Conservation (phyloP, 495 filamentous ascomycete species). For the Amorphotheca resinae region DNA sequence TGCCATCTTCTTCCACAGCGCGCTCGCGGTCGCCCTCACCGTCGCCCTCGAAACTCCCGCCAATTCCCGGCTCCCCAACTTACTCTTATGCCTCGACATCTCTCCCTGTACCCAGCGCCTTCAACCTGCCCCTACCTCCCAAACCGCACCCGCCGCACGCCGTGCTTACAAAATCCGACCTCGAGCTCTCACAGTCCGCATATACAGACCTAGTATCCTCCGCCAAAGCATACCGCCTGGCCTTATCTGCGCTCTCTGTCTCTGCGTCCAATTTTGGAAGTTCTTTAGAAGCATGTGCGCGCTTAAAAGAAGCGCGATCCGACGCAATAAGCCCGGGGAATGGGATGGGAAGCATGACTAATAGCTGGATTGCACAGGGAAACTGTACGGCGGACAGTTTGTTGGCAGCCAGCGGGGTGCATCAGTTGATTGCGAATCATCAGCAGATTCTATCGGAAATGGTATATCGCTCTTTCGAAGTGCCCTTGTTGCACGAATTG, state of each 20-base stretch:
- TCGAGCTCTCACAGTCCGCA: slow-evolving; percentile 43
- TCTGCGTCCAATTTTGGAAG: slow-evolving; percentile 47
- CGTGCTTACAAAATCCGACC: slow-evolving; percentile 46
- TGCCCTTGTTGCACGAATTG: slow-evolving; percentile 50
- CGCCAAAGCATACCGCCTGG: slow-evolving; percentile 46
- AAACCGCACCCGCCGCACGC: slow-evolving; percentile 40
- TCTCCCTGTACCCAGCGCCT: slow-evolving; percentile 37
- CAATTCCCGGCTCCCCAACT: slow-evolving; percentile 44
- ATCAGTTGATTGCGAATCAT: slow-evolving; percentile 53
- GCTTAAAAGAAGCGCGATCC: slow-evolving; percentile 46
- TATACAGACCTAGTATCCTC: slow-evolving; percentile 46
- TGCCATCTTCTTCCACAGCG: slow-evolving; percentile 1
- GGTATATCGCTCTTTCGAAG: slow-evolving; percentile 52
- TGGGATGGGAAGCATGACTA: slow-evolving; percentile 25
- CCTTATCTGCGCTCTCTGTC: slow-evolving; percentile 41
- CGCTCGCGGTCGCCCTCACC: slow-evolving; percentile 28
- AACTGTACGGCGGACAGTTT: slow-evolving; percentile 47
- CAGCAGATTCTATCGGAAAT: slow-evolving; percentile 51
- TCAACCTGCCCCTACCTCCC: slow-evolving; percentile 41
- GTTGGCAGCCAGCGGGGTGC: slow-evolving; percentile 45
- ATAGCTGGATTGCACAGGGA: slow-evolving; percentile 37
- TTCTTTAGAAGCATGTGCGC: slow-evolving; percentile 50
- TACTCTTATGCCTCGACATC: slow-evolving; percentile 50
- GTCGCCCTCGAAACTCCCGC: slow-evolving; percentile 34
- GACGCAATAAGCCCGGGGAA: slow-evolving; percentile 24